Evolutionary conservation across 2,329 filamentous ascomycete species (phyloP).

Genomic region (Seiridium unicorne): DNA sequence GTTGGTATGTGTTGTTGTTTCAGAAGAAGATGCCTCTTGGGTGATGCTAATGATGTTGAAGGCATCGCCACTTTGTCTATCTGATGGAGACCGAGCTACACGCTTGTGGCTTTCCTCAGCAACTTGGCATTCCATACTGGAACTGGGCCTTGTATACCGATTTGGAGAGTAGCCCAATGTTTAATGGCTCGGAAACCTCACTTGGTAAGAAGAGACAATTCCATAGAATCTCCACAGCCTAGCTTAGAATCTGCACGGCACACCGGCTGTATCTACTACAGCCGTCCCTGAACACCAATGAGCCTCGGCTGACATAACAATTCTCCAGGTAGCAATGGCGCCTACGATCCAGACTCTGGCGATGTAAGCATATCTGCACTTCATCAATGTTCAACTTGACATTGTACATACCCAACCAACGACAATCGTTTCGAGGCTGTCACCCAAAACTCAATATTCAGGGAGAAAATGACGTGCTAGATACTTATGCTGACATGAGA

Average conservation of each 20-base stretch:
- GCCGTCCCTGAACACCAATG: background rate
- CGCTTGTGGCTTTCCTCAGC: background rate
- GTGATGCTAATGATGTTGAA: background rate
- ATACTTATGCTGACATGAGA: background rate
- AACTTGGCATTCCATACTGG: background rate
- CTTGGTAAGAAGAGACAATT: background rate
- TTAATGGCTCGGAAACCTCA: background rate
- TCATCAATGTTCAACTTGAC: too few species aligned
- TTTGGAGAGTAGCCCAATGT: background rate
- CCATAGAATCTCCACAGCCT: background rate
- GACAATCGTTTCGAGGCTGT: too few species aligned
- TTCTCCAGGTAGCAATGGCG: background rate
- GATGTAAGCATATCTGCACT: background rate
- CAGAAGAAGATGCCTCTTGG: background rate
- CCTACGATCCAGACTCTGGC: background rate
- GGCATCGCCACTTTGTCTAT: conserved; percentile 19
- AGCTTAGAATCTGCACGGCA: background rate
- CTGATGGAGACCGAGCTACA: conserved; percentile 19
- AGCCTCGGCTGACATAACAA: background rate
- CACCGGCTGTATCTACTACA: background rate
- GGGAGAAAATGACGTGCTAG: too few species aligned
- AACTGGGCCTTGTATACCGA: background rate
- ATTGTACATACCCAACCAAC: too few species aligned
- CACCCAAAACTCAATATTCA: too few species aligned
- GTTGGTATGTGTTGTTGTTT: conserved; percentile 8